Evolutionary conservation across 106 monocot genomes (phyloP).

Genomic region (Acorus gramineus): DNA sequence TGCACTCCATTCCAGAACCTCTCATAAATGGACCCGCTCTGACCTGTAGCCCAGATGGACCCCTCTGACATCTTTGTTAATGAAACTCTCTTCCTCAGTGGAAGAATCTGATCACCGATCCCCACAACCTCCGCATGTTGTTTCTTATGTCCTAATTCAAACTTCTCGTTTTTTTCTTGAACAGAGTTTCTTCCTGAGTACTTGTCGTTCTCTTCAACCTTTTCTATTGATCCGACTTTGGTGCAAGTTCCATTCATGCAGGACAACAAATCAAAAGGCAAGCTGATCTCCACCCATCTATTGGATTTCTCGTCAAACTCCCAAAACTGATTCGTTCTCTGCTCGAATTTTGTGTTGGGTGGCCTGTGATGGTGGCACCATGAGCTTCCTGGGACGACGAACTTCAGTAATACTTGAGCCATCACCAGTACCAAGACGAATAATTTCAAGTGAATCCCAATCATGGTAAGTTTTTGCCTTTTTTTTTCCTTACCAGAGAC

Average conservation of each 20-base stretch:
- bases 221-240: slow-evolving; percentile 61
- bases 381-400: slow-evolving; percentile 11
- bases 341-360: slow-evolving; percentile 39
- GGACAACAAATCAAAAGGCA: slow-evolving; percentile 60
- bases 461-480: slow-evolving; percentile 5
- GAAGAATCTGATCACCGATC: slow-evolving; percentile 29
- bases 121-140: slow-evolving; percentile 6
- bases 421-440: slow-evolving; percentile 15
- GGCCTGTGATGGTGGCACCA: slow-evolving; percentile 26
- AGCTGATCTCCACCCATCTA: slow-evolving; percentile 67
- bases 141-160: not conserved
- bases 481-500: not conserved
- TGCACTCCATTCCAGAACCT: slow-evolving; percentile 92
- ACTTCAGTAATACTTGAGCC: slow-evolving; percentile 12
- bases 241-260: slow-evolving; percentile 64
- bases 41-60: slow-evolving; percentile 84
- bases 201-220: not conserved
- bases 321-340: slow-evolving; percentile 62
- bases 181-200: not conserved
- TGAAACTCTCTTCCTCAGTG: slow-evolving; percentile 60
- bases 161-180: not conserved
- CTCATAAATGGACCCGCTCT: slow-evolving; percentile 85
- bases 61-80: slow-evolving; percentile 63
- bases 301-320: slow-evolving; percentile 51
- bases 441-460: slow-evolving; percentile 9